Conservation (phyloP, 139 green algal genomes). For the Chlorella sp. region DNA sequence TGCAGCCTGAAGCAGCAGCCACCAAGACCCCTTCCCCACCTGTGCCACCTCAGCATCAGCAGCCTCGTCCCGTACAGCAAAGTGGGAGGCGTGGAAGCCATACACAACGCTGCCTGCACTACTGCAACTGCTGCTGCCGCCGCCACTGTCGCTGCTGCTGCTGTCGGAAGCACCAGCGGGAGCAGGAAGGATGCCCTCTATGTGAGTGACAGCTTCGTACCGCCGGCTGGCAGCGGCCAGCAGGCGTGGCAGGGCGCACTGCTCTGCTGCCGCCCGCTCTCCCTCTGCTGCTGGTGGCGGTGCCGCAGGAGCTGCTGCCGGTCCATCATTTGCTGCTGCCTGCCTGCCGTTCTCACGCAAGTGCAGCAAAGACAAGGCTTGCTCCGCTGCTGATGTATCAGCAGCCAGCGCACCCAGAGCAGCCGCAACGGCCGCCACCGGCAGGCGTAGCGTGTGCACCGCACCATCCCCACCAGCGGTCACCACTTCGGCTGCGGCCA, state of each 20-base stretch:
- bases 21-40: too few relatives aligned
- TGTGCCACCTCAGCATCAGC: slow-evolving; percentile 15
- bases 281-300: too few relatives aligned
- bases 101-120: not conserved
- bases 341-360: not conserved
- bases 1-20: too few relatives aligned
- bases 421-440: not conserved
- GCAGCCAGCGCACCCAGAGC: not conserved
- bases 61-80: slow-evolving; percentile 13
- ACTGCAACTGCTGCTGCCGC: not conserved
- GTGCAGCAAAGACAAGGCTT: not conserved
- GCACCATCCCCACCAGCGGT: slow-evolving; percentile 10
- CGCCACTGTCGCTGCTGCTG: not conserved
- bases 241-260: slow-evolving; percentile 1
- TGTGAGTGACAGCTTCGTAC: slow-evolving; percentile 8
- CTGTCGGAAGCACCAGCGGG: not conserved
- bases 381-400: not conserved
- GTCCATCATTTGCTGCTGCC: too few relatives aligned
- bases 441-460: not conserved
- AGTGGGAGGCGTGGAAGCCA: slow-evolving; percentile 32
- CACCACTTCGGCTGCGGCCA: slow-evolving; percentile 1
- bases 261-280: not conserved
- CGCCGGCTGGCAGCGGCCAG: not conserved
- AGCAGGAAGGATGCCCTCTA: not conserved
- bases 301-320: too few relatives aligned